These are phyloP conservation scores for Diaporthe sp. DNA, from an alignment of 2,329 filamentous ascomycete genomes.

Conservation along the genomic window DNA sequence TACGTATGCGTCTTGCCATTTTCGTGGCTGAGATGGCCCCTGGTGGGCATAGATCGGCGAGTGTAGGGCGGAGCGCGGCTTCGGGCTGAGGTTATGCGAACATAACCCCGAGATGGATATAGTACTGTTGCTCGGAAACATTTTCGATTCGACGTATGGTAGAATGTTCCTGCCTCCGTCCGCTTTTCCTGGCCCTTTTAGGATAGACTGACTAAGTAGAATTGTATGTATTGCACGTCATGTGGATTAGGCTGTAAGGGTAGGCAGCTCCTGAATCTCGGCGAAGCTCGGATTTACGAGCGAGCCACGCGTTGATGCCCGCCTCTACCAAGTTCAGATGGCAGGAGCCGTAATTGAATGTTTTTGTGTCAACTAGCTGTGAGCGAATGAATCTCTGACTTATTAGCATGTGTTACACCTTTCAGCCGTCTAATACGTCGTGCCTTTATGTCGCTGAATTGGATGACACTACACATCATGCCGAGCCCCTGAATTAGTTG, in stretches of 20 bases:
- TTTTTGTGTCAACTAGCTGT: too few species aligned
- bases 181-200: background rate
- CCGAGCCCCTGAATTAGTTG: too few species aligned
- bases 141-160: background rate
- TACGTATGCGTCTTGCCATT: too few species aligned
- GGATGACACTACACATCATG: too few species aligned
- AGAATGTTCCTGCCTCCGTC: background rate
- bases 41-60: background rate
- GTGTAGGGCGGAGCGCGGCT: background rate
- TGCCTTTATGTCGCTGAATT: too few species aligned
- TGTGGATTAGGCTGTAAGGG: background rate
- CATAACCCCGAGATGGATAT: background rate
- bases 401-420: too few species aligned
- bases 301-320: background rate
- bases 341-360: too few species aligned
- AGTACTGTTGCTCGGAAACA: background rate
- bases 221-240: background rate
- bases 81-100: background rate
- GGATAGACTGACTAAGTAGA: background rate
- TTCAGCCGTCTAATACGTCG: too few species aligned
- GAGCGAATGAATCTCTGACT: too few species aligned
- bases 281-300: conserved; percentile 1
- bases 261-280: background rate
- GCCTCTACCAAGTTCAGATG: too few species aligned
- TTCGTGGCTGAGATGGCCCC: background rate